These are phyloP conservation scores for Oryza officinalis DNA, from an alignment of 176 grass and related monocot genomes.

Conservation along the genomic window DNA sequence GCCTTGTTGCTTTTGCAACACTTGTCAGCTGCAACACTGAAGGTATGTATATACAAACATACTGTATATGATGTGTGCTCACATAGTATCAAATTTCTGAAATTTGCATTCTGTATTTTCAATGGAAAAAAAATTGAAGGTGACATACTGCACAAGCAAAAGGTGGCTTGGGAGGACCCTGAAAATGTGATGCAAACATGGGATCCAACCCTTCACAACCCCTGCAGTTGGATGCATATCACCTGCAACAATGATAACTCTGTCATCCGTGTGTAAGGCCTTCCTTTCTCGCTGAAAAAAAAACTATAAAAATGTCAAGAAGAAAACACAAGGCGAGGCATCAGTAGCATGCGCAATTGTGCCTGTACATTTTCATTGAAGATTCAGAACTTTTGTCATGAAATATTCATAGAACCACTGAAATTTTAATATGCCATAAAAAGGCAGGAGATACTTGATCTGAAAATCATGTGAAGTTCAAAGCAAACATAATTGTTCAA, in stretches of 20 bases:
- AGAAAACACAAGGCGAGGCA: not conserved
- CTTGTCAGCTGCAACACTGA: conserved; percentile 45
- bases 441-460: no score
- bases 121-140: conserved; percentile 25
- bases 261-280: conserved; percentile 42
- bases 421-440: no score
- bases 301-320: not conserved
- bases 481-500: no score
- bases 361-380: not conserved
- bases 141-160: conserved; percentile 49
- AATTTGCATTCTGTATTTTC: not conserved
- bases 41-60: conserved; percentile 15
- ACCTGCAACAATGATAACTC: conserved; percentile 40
- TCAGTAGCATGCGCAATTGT: not conserved
- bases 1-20: conserved; percentile 26
- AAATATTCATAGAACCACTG: no score
- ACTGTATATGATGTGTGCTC: no score
- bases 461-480: no score
- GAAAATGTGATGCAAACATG: conserved; percentile 43
- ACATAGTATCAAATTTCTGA: not conserved
- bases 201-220: conserved; percentile 50
- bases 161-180: conserved; percentile 33
- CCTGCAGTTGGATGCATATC: conserved; percentile 48
- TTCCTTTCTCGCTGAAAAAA: not conserved
- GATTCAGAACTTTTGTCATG: not conserved